phyloP scores from a whole-genome alignment of 1,284 basidiomycete genomes.

The Veloporphyrellus conicus region DNA sequence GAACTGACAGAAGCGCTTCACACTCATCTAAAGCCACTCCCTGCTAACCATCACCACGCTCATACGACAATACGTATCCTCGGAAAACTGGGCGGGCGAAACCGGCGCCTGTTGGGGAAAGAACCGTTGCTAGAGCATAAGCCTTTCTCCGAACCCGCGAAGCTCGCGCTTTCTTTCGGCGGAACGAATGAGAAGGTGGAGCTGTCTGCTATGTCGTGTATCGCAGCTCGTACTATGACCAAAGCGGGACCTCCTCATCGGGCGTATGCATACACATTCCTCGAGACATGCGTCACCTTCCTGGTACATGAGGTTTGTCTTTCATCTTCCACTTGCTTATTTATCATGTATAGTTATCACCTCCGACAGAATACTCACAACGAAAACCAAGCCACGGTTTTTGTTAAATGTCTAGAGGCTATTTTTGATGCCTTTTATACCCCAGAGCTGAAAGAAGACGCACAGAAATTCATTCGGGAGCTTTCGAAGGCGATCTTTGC shows the following conservation, averaged over 20 bases:
- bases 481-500: constrained; percentile 69
- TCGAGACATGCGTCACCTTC: constrained; percentile 71
- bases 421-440: constrained; percentile 76
- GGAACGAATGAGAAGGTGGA: constrained; percentile 68
- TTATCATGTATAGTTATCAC: constrained; percentile 1
- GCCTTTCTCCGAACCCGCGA: constrained; percentile 65
- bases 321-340: not conserved
- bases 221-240: constrained; percentile 68
- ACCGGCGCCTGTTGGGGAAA: constrained; percentile 81
- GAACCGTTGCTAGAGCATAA: constrained; percentile 76
- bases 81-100: constrained; percentile 95
- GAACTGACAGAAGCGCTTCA: constrained; percentile 96
- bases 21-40: constrained; percentile 85
- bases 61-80: constrained; percentile 96
- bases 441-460: constrained; percentile 65
- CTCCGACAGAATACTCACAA: constrained; percentile 60
- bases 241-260: constrained; percentile 52
- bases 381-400: constrained; percentile 73
- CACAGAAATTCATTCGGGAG: constrained; percentile 63
- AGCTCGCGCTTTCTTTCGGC: constrained; percentile 71
- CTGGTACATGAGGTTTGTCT: constrained; percentile 70
- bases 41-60: constrained; percentile 87
- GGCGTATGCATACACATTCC: constrained; percentile 71
- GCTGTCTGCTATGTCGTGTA: constrained; percentile 65
- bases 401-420: constrained; percentile 69